A percentile compares a stretch with the other conserved stretches of the same genome.
phyloP scores from a whole-genome alignment of 2,329 filamentous ascomycete genomes.

The Sporothrix globosa region DNA sequence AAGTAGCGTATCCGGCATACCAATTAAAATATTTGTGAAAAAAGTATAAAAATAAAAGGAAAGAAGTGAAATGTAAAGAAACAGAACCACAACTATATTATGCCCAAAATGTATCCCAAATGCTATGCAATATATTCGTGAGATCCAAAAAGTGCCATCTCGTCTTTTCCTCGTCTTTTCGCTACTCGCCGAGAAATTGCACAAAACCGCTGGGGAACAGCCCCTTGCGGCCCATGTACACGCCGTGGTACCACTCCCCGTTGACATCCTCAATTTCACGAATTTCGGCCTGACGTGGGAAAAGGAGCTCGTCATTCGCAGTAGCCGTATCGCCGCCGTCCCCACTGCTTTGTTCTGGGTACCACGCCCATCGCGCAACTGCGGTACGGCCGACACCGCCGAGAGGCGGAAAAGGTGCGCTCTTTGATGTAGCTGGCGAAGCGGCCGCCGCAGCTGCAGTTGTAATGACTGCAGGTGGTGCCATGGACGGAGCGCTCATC shows the following conservation, averaged over 20 bases:
- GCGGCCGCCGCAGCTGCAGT: slow-evolving; percentile 35
- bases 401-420: slow-evolving; percentile 67
- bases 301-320: slow-evolving; percentile 72
- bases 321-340: slow-evolving; percentile 61
- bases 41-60: neutral
- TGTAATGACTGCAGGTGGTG: neutral
- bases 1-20: neutral
- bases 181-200: slow-evolving; percentile 10
- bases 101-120: neutral
- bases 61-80: neutral
- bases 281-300: slow-evolving; percentile 82
- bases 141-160: neutral
- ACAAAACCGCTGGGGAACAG: slow-evolving; percentile 83
- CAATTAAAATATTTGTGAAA: neutral
- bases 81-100: neutral
- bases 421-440: slow-evolving; percentile 38
- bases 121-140: neutral
- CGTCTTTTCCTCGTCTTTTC: neutral
- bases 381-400: slow-evolving; percentile 70
- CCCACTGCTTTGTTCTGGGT: slow-evolving; percentile 58
- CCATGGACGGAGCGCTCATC: slow-evolving; percentile 41
- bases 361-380: slow-evolving; percentile 76
- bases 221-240: slow-evolving; percentile 78
- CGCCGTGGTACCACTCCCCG: slow-evolving; percentile 86
- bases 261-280: slow-evolving; percentile 85